Percentiles rank a stretch among this genome's conserved stretches.
Evolutionary conservation across 306 rosid species (phyloP).

Genomic region (Ormosia emarginata): DNA sequence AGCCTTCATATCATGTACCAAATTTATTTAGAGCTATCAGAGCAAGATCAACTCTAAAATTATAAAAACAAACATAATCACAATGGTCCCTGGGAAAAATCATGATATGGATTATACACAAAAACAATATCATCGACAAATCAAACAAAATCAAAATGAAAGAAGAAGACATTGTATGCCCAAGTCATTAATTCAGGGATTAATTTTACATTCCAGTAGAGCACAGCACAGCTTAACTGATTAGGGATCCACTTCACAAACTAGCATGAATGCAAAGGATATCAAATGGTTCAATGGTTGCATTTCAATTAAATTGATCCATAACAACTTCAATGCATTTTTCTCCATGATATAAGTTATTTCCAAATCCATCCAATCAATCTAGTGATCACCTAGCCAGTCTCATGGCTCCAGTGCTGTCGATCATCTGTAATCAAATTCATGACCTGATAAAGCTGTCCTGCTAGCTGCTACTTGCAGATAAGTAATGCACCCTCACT

Average conservation of each 20-base stretch:
- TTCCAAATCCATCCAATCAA: not conserved
- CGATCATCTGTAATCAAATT: not conserved
- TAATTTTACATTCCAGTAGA: not conserved
- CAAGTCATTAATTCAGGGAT: not conserved
- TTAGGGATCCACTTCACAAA: slow-evolving; percentile 1
- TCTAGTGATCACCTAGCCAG: not conserved
- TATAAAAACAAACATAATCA: not conserved
- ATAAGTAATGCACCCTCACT: not conserved
- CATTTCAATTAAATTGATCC: not conserved
- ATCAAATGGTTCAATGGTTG: not conserved
- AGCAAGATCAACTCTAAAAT: not conserved
- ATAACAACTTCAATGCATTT: not conserved
- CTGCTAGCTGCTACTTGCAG: not conserved
- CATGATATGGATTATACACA: not conserved
- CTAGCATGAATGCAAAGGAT: not conserved
- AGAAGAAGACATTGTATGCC: not conserved
- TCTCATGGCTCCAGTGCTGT: not conserved
- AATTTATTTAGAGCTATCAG: not conserved
- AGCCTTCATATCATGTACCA: not conserved
- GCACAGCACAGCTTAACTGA: not conserved
- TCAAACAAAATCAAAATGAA: not conserved
- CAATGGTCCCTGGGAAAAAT: not conserved
- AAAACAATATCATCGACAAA: not conserved
- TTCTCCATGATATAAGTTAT: not conserved
- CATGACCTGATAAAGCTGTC: not conserved